phyloP scores from a whole-genome alignment of 2,329 filamentous ascomycete genomes.

The Claviceps fusiformis region DNA sequence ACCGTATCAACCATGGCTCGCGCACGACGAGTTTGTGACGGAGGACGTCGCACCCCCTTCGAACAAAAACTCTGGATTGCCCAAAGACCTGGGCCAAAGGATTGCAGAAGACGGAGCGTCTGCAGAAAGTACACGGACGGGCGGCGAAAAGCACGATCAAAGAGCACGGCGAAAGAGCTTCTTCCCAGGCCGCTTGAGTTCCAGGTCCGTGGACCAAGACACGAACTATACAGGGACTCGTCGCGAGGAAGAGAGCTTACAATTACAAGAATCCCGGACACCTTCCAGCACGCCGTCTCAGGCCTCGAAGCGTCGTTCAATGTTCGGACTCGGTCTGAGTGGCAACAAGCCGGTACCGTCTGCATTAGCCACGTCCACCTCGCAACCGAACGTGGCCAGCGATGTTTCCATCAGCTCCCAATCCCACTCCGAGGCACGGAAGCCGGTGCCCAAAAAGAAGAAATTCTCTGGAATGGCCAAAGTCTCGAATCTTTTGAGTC shows the following conservation, averaged over 20 bases:
- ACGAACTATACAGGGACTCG: neutral
- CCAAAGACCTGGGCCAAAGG: constrained; percentile 37
- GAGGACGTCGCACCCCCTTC: constrained; percentile 21
- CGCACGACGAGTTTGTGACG: constrained; percentile 23
- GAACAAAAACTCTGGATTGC: constrained; percentile 30
- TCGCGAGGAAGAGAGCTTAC: constrained; percentile 4
- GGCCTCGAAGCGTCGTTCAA: constrained; percentile 25
- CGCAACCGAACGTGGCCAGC: constrained; percentile 11
- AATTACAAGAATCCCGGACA: constrained; percentile 7
- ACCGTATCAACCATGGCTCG: constrained; percentile 9
- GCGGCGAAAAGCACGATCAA: constrained; percentile 22
- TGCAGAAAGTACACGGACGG: constrained; percentile 24
- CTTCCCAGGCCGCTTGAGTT: constrained; percentile 17
- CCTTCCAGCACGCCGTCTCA: constrained; percentile 12
- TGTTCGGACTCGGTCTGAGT: constrained; percentile 20
- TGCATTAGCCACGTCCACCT: constrained; percentile 11
- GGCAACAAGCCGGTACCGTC: constrained; percentile 8
- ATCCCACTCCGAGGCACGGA: constrained; percentile 1
- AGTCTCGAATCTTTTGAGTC: constrained; percentile 10
- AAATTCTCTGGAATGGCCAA: constrained; percentile 28
- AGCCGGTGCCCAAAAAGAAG: constrained; percentile 22
- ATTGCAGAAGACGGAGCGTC: constrained; percentile 30
- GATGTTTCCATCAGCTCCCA: neutral
- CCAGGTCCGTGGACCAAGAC: constrained; percentile 11
- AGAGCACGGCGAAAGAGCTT: constrained; percentile 27